These are phyloP conservation scores for Cercophora sp. DNA, from an alignment of 495 filamentous ascomycete species.

Conservation along the genomic window DNA sequence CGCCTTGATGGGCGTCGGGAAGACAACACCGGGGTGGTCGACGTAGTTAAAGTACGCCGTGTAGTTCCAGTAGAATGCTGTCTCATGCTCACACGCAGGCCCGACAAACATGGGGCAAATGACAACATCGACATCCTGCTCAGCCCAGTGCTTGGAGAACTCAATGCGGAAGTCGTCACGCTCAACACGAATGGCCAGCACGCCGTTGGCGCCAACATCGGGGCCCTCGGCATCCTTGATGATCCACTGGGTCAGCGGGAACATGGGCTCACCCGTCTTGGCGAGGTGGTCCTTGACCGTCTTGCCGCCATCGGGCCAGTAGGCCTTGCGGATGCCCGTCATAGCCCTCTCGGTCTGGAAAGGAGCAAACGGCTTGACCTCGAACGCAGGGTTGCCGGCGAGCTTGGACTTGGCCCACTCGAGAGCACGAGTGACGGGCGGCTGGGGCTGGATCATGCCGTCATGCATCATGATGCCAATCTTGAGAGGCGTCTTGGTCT, in stretches of 20 bases:
- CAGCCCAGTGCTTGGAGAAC: conserved; percentile 56
- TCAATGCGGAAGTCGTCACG: conserved; percentile 36
- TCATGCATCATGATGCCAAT: conserved; percentile 70
- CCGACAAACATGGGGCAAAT: conserved; percentile 61
- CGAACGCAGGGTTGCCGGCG: conserved; percentile 37
- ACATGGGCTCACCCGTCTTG: conserved; percentile 55
- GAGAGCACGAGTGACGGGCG: conserved; percentile 61
- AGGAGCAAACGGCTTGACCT: conserved; percentile 32
- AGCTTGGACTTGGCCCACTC: conserved; percentile 52
- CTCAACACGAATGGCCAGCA: conserved; percentile 51
- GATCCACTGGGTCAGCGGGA: conserved; percentile 48
- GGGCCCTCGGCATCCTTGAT: conserved; percentile 42
- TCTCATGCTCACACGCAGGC: conserved; percentile 56
- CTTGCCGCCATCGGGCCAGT: conserved; percentile 55
- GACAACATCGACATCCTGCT: conserved; percentile 60
- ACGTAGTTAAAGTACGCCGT: conserved; percentile 70
- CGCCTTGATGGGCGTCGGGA: background rate
- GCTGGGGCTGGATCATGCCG: conserved; percentile 66
- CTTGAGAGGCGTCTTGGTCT: conserved; percentile 46
- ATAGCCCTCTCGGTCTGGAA: conserved; percentile 44
- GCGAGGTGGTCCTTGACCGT: conserved; percentile 47
- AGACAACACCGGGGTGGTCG: conserved; percentile 35
- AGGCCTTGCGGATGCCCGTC: conserved; percentile 39
- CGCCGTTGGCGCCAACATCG: conserved; percentile 46
- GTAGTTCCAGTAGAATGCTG: conserved; percentile 65